Base-by-base conservation (phyloP, 768 basidiomycete genomes). In the Boletus subparvulus region DNA sequence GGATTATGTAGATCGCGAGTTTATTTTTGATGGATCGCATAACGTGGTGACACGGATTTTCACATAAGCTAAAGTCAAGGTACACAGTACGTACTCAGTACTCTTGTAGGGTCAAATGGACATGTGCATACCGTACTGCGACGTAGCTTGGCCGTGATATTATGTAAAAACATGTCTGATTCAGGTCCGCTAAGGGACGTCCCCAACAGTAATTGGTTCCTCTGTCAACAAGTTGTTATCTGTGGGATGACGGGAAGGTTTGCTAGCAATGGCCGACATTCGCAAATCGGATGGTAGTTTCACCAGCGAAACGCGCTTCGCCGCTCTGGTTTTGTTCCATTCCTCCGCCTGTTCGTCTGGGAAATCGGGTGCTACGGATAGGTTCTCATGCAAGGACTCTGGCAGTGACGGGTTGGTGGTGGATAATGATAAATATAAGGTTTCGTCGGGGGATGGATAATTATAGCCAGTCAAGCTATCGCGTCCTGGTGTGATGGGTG, bases 261-360 rank as follows among this genome's bases (percentile, higher is more conserved):
- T 71, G 41, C 62, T 51, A 49, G 62, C 32, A 30, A 69, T 56
- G 32, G 50, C 49, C 11, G 63, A 60, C 48, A 73, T 61, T 50
- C 72, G 70, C 55, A 82, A 66, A 51, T 78, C 74, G 11, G 88
- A 83, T 24, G 91, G 90, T 26, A 92, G 70, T 56, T 82, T 80
- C 43, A 92, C 88, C 42, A 94, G 76, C 11, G 91, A 94, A 10
- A 94, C 92, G 10, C 92, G 86, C 62, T 91, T 88, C 14, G 90
- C 91, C 36, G 86, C 88, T 47, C 87, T 85, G 2, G 92, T 94
- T 69, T 85, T 85, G 72, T 90, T 78, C 92, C 92, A 94, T 50
- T 88, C 87, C 69, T 93, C 92, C n/a, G 92, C 91, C 70, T 87
- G 79, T 69, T 92, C 90, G 44, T 81, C 79, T 28, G 69, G 68